These are phyloP conservation scores for Exserohilum turcica DNA, from an alignment of 2,329 filamentous ascomycete genomes.

Conservation along the genomic window DNA sequence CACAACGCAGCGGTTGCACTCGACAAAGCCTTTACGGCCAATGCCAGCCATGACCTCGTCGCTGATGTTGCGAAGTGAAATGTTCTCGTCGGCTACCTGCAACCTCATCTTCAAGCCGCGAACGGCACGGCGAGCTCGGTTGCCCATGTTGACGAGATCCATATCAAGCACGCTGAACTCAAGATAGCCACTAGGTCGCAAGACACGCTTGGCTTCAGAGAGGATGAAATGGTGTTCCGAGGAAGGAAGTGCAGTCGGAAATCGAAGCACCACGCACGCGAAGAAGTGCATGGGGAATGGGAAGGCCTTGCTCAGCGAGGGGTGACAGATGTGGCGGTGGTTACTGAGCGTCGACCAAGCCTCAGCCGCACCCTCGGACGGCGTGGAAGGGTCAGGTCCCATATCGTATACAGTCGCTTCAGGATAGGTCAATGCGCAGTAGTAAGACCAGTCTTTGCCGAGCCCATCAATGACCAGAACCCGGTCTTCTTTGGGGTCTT, in stretches of 20 bases:
- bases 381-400: constrained; percentile 37
- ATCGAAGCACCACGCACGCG: constrained; percentile 75
- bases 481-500: constrained; percentile 62
- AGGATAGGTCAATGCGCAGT: constrained; percentile 79
- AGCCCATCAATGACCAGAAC: constrained; percentile 82
- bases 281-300: constrained; percentile 80
- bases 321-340: constrained; percentile 75
- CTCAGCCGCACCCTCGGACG: constrained; percentile 25
- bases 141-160: constrained; percentile 83
- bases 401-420: constrained; percentile 77
- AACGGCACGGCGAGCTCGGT: constrained; percentile 69
- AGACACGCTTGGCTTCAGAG: constrained; percentile 74
- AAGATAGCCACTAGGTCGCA: constrained; percentile 78
- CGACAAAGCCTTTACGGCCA: constrained; percentile 70
- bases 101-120: constrained; percentile 74
- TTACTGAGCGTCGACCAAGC: constrained; percentile 59
- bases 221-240: constrained; percentile 72
- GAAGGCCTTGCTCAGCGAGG: constrained; percentile 67
- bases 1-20: constrained; percentile 76
- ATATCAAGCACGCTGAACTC: constrained; percentile 79
- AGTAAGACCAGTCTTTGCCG: constrained; percentile 90
- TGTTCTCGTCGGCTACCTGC: constrained; percentile 63
- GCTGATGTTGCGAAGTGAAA: constrained; percentile 62
- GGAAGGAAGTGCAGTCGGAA: constrained; percentile 72
- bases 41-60: constrained; percentile 67